Conservation (phyloP, 805 yeast genomes). For the Ogataea naganishii region DNA sequence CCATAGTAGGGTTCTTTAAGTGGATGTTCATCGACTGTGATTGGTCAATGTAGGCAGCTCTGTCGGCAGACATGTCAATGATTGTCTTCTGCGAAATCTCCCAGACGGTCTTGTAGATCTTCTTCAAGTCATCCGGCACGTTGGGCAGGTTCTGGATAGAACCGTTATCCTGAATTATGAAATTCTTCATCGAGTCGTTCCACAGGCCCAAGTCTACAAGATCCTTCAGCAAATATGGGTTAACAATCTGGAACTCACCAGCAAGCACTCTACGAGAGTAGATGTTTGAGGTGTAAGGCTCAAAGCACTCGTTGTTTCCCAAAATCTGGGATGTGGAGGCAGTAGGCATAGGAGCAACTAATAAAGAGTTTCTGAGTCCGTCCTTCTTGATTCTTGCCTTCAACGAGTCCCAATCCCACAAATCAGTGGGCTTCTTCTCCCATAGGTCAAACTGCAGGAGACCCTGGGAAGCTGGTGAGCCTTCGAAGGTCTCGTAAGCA, state of each 20-base stretch:
- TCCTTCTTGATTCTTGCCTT: slow-evolving; percentile 37
- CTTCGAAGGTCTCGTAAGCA: slow-evolving; percentile 39
- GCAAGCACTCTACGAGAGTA: slow-evolving; percentile 56
- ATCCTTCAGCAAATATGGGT: slow-evolving; percentile 49
- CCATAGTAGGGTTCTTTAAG: slow-evolving; percentile 91
- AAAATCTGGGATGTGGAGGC: slow-evolving; percentile 59
- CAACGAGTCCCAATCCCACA: slow-evolving; percentile 51
- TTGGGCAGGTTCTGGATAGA: slow-evolving; percentile 47
- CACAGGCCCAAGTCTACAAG: slow-evolving; percentile 51
- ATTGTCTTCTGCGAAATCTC: slow-evolving; percentile 51
- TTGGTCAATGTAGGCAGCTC: slow-evolving; percentile 81
- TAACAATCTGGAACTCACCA: slow-evolving; percentile 58
- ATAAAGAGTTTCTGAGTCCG: slow-evolving; percentile 50
- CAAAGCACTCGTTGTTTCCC: slow-evolving; percentile 56
- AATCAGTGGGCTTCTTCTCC: slow-evolving; percentile 49
- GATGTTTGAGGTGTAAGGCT: slow-evolving; percentile 55
- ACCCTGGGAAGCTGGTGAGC: slow-evolving; percentile 55
- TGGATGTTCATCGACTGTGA: slow-evolving; percentile 92
- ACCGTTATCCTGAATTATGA: slow-evolving; percentile 47
- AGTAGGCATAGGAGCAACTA: slow-evolving; percentile 61
- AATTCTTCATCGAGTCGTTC: slow-evolving; percentile 50
- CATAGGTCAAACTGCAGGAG: slow-evolving; percentile 49
- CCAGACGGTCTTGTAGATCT: slow-evolving; percentile 53
- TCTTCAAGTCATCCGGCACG: slow-evolving; percentile 45
- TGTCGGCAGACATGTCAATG: slow-evolving; percentile 62